Evolutionary conservation across 169 alveolate species (phyloP).

Genomic region (Plasmodium malariae): DNA sequence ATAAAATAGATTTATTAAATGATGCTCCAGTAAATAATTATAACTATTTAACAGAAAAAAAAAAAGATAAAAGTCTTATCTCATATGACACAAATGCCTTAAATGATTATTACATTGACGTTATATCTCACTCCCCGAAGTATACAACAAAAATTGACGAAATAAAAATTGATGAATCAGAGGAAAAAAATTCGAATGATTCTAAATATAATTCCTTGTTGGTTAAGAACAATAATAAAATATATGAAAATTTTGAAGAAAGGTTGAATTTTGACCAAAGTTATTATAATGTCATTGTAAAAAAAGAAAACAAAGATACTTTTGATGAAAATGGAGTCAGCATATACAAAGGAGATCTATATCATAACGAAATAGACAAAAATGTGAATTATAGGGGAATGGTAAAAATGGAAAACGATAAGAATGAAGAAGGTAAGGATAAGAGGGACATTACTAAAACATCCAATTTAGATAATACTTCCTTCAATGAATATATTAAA

Average conservation of each 20-base stretch:
- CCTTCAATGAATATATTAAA: slow-evolving; percentile 5
- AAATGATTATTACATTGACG: slow-evolving; percentile 2
- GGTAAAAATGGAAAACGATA: neutral
- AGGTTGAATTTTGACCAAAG: neutral
- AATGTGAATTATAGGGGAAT: neutral
- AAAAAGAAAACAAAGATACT: neutral
- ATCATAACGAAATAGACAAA: neutral
- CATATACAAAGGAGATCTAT: neutral
- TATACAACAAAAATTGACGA: neutral
- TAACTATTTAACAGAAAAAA: neutral
- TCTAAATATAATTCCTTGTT: neutral
- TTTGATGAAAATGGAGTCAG: neutral
- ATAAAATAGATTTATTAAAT: neutral
- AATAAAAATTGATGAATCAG: neutral
- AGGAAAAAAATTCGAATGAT: neutral
- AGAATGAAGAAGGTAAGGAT: neutral
- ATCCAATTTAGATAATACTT: neutral
- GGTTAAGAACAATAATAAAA: neutral
- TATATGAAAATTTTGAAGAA: neutral
- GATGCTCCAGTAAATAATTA: neutral
- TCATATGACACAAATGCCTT: slow-evolving; percentile 3
- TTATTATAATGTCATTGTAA: neutral
- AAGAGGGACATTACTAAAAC: neutral
- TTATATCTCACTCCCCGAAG: neutral
- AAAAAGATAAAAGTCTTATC: neutral